phyloP scores from a whole-genome alignment of 306 rosid species.

The Cucurbita ficifolia region DNA sequence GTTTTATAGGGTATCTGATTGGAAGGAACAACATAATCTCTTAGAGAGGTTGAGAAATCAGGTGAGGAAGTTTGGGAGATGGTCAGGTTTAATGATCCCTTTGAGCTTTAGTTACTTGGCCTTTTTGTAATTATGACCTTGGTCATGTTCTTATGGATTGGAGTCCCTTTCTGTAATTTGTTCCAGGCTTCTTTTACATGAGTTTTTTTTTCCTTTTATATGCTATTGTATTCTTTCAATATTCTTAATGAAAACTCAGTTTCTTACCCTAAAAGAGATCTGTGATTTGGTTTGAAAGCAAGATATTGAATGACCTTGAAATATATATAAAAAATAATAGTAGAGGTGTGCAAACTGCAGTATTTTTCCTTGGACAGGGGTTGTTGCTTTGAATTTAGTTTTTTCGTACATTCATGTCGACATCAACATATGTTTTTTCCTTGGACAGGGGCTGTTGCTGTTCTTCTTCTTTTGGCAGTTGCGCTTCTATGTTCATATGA shows the following conservation, averaged over 20 bases:
- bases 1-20: neutral
- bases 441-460: constrained; percentile 81
- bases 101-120: neutral
- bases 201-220: too few relatives aligned
- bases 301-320: neutral
- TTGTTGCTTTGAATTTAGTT: constrained; percentile 36
- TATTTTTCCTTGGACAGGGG: constrained; percentile 42
- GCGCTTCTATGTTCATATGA: constrained; percentile 91
- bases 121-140: neutral
- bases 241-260: neutral
- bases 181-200: neutral
- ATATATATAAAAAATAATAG: neutral
- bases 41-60: neutral
- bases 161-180: neutral
- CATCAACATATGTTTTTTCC: constrained; percentile 1
- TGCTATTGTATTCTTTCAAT: neutral
- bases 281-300: too few relatives aligned
- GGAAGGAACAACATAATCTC: neutral
- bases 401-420: neutral
- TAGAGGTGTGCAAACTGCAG: neutral
- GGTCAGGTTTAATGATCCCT: neutral
- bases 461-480: constrained; percentile 93
- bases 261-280: neutral
- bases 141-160: neutral
- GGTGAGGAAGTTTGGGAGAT: neutral